Evolutionary conservation across 1,284 basidiomycete genomes (phyloP).

Genomic region (Marasmius sp.): DNA sequence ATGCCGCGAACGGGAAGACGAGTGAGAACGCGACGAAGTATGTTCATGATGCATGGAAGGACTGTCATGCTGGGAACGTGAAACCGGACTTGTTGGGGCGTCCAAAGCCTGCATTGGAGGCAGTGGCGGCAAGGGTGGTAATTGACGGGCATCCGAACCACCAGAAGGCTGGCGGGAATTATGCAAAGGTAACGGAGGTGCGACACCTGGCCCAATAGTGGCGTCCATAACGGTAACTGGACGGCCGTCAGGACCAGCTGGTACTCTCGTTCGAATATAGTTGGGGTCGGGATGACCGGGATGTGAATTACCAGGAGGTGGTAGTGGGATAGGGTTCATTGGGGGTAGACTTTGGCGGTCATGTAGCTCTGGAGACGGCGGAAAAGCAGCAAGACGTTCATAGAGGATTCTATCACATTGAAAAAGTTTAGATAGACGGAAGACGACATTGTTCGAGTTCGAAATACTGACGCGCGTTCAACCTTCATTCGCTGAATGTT

Average conservation of each 20-base stretch:
- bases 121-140: constrained; percentile 46
- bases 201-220: constrained; percentile 25
- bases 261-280: constrained; percentile 26
- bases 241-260: constrained; percentile 27
- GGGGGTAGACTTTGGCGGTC: constrained; percentile 36
- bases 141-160: constrained; percentile 30
- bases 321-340: constrained; percentile 23
- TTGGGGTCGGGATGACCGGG: constrained; percentile 41
- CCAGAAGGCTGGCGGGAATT: constrained; percentile 22
- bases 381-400: constrained; percentile 65
- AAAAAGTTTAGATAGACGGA: constrained; percentile 24
- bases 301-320: constrained; percentile 41
- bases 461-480: constrained; percentile 77
- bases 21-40: constrained; percentile 31
- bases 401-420: constrained; percentile 61
- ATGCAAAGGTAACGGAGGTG: constrained; percentile 44
- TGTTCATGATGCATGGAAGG: constrained; percentile 38
- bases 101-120: constrained; percentile 11
- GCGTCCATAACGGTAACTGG: constrained; percentile 46
- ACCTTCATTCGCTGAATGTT: constrained; percentile 88
- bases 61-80: constrained; percentile 42
- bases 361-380: constrained; percentile 52
- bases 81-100: constrained; percentile 13
- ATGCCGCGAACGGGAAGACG: constrained; percentile 40
- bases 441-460: constrained; percentile 20